Base-by-base conservation (phyloP, 306 rosid genomes). In the Adenanthera pavonina region DNA sequence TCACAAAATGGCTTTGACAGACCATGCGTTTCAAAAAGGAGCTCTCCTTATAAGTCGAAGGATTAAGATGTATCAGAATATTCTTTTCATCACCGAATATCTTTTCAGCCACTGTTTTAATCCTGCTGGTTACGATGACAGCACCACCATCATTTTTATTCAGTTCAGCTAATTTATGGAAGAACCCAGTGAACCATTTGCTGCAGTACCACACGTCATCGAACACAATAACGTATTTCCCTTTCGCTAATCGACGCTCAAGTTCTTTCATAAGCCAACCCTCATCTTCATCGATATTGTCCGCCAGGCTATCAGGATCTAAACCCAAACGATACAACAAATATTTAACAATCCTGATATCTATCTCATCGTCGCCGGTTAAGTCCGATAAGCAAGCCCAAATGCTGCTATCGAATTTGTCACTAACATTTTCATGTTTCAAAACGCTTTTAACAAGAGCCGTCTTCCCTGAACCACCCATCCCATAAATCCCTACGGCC, bases 401-500 rank as follows among this genome's bases (percentile, higher is more conserved):
- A 35, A 74, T 74, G n/a, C n/a, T n/a, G n/a, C n/a, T n/a, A n/a
- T n/a, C n/a, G n/a, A n/a, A n/a, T n/a, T n/a, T n/a, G n/a, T n/a
- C n/a, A n/a, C n/a, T n/a, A n/a, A n/a, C n/a, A n/a, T n/a, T n/a
- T n/a, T n/a, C n/a, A n/a, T n/a, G n/a, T n/a, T n/a, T n/a, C n/a
- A n/a, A n/a, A n/a, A n/a, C n/a, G n/a, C n/a, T n/a, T n/a, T n/a
- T n/a, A n/a, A n/a, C n/a, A n/a, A n/a, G n/a, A n/a, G n/a, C n/a
- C n/a, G n/a, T n/a, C 56, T 82, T 82, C 20, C 85, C 74, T 2
- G 51, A 20, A 16, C 82, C 74, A 9, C 78, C 66, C 40, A 69
- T 69, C 3, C 85, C 85, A 14, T 38, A n/a, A 57, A 82, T 19
- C 67, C 85, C 85, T 5, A 77, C 49, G 15, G 65, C 35, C 19